Evolutionary conservation across 441 rosid genomes (phyloP), one percentile per base, ranked within the genome.

Genomic region (Rhodomyrtus psidioides): DNA sequence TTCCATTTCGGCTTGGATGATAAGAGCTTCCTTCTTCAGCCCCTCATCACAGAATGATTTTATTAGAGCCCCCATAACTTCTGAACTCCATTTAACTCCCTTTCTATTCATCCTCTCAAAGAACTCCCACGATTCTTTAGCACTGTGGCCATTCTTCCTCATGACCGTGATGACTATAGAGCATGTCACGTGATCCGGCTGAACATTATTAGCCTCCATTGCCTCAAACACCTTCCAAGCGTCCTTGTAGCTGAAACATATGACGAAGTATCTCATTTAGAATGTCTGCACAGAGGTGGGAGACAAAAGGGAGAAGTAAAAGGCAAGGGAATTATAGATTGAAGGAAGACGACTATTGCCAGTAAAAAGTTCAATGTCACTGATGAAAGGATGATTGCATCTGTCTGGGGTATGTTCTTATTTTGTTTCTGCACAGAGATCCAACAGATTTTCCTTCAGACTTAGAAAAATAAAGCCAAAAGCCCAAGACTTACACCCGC

Each of bases 21-120:
- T 92, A 83, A 95, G 95, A 54, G 97, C 98, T 92, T 95, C 97
- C 84, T 91, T 92, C 92, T 85, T 94, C 58, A 97, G 89, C 53
- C 98, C 97, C 93, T 95, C 98, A 0, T 94, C 96, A 76, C 98
- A 97, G 83, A 97, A 96, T 12, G 97, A 92, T 87, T 95, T 96
- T 86, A 97, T 89, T 65, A 97, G 89, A 76, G 94, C 93, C 26
- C 95, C 95, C 62, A 95, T 86, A 54, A 96, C 91, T 88, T 96
- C 97, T 46, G 89, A 89, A 90, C 93, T 95, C 97, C 98, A 95
- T 44, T 88, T 83, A 81, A 95, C 95, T 84, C 97, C 97, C 84
- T 91, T 94, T 88, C 94, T 90, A 86, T 92, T 93, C 98, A 96
- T 94, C 89, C 81, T 90, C 89, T 94, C 93, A 83, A 95, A 94